A percentile compares a stretch with the other conserved stretches of the same genome.
Conservation (phyloP, 306 rosid genomes). For the Fagus sylvatica region DNA sequence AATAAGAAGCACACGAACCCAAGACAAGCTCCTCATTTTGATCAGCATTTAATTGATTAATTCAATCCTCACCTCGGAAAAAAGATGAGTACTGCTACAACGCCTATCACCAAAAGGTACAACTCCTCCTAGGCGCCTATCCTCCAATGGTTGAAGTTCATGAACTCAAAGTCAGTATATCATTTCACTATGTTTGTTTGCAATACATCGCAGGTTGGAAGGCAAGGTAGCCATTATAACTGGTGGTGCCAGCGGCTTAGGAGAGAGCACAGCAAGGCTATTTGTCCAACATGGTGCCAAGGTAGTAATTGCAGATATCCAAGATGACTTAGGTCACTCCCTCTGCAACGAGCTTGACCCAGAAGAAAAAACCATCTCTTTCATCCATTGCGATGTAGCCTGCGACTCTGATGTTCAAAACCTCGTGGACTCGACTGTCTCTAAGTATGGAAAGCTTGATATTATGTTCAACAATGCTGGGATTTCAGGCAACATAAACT, state of each 20-base stretch:
- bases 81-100: too few species aligned
- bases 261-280: slow-evolving; percentile 21
- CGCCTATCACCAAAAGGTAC: too few species aligned
- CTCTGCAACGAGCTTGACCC: slow-evolving; percentile 6
- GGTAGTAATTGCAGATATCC: slow-evolving; percentile 34
- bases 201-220: neutral
- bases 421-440: neutral
- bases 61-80: too few species aligned
- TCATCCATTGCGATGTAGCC: slow-evolving; percentile 17
- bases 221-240: neutral
- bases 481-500: neutral
- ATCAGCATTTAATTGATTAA: too few species aligned
- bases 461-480: neutral
- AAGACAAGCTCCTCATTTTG: too few species aligned
- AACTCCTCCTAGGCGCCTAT: too few species aligned
- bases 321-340: slow-evolving; percentile 20
- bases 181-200: too few species aligned
- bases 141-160: too few species aligned
- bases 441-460: neutral
- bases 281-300: slow-evolving; percentile 39
- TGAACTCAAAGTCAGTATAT: too few species aligned
- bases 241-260: neutral
- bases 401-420: neutral
- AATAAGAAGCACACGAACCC: too few species aligned
- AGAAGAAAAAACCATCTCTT: neutral